A percentile compares a stretch with the other conserved stretches of the same genome.
These are phyloP conservation scores for Mrakia frigida DNA, from an alignment of 768 basidiomycete genomes.

Conservation along the genomic window DNA sequence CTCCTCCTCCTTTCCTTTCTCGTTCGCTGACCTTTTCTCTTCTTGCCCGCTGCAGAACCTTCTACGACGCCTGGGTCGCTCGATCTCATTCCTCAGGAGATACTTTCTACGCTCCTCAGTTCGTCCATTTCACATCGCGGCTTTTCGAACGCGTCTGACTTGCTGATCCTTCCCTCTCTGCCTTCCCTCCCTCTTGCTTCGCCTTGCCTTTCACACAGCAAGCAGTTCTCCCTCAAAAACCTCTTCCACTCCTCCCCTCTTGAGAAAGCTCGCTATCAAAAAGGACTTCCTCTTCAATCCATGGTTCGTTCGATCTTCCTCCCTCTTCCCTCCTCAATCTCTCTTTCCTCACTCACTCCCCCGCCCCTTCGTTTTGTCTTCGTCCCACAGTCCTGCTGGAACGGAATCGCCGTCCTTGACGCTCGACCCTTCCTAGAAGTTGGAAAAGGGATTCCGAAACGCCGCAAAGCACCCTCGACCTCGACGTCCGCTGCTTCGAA, in stretches of 20 bases:
- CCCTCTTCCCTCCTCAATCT: neutral
- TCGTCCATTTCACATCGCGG: neutral
- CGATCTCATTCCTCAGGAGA: constrained; percentile 16
- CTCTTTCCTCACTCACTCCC: neutral
- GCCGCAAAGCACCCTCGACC: neutral
- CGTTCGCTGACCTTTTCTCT: neutral
- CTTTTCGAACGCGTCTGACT: too few relatives aligned
- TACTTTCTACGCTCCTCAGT: constrained; percentile 9
- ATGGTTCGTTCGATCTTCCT: neutral
- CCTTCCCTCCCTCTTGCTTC: neutral
- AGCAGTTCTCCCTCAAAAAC: neutral
- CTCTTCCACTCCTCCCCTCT: neutral
- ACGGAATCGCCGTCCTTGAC: constrained; percentile 42
- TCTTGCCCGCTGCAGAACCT: neutral
- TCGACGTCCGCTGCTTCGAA: neutral
- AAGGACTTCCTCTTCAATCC: neutral
- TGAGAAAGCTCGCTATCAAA: neutral
- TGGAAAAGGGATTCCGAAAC: neutral
- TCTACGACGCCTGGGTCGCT: constrained; percentile 19
- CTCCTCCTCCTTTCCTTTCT: neutral
- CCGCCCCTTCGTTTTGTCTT: neutral
- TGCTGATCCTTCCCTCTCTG: too few relatives aligned
- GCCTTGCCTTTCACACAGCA: neutral
- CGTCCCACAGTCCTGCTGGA: constrained; percentile 44
- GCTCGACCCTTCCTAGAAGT: constrained; percentile 40